Evolutionary conservation across 768 basidiomycete genomes (phyloP).

Genomic region (Kwoniella heveanensis): DNA sequence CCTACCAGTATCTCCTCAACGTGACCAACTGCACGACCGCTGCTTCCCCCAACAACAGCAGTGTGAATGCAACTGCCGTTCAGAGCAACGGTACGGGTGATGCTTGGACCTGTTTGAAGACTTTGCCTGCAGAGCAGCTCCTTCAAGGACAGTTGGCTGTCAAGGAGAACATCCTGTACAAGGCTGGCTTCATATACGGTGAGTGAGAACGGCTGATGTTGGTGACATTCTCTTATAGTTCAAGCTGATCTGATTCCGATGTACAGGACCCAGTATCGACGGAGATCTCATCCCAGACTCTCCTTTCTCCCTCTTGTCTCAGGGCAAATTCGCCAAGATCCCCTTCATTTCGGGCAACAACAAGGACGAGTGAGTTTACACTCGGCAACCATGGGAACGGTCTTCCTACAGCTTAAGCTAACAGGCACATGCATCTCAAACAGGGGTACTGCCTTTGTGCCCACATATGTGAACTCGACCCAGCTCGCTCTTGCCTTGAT

Average conservation of each 20-base stretch:
- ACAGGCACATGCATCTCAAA: not conserved
- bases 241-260: not conserved
- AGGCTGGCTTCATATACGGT: slow-evolving; percentile 39
- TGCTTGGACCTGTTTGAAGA: slow-evolving; percentile 45
- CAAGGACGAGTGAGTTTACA: slow-evolving; percentile 50
- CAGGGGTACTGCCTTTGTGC: slow-evolving; percentile 51
- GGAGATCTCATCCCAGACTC: slow-evolving; percentile 47
- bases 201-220: slow-evolving; percentile 9
- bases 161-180: slow-evolving; percentile 24
- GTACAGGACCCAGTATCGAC: slow-evolving; percentile 46
- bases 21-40: slow-evolving; percentile 19
- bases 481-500: slow-evolving; percentile 18
- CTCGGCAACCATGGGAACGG: too few relatives aligned
- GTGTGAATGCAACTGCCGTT: slow-evolving; percentile 6
- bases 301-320: slow-evolving; percentile 39
- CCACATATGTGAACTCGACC: slow-evolving; percentile 27
- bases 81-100: slow-evolving; percentile 1
- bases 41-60: slow-evolving; percentile 12
- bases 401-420: too few relatives aligned
- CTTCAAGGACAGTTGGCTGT: slow-evolving; percentile 40
- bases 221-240: too few relatives aligned
- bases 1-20: slow-evolving; percentile 39
- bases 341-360: slow-evolving; percentile 53
- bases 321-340: slow-evolving; percentile 44
- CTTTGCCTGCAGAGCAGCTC: slow-evolving; percentile 32